Percentiles rank a stretch among this genome's conserved stretches.
Conservation (phyloP, 75 land plant genomes). For the Pinus tabuliformis region DNA sequence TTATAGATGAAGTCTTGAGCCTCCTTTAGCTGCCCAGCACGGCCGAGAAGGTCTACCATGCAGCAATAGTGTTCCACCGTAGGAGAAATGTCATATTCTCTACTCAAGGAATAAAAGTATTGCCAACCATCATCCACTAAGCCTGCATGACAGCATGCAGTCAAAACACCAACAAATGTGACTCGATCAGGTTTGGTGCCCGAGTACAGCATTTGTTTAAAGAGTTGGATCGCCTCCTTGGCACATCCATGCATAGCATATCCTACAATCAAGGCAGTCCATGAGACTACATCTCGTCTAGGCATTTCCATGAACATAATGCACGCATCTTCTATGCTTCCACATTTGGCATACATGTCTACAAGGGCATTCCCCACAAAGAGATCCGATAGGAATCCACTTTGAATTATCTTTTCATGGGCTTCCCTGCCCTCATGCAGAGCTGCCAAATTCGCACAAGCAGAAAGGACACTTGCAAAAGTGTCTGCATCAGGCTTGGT, state of each 20-base stretch:
- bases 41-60: conserved; percentile 14
- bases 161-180: neutral
- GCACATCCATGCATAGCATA: neutral
- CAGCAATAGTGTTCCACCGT: neutral
- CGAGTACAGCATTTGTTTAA: neutral
- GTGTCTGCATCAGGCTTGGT: conserved; percentile 16
- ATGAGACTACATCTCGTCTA: conserved; percentile 24
- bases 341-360: conserved; percentile 47
- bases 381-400: conserved; percentile 13
- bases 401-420: conserved; percentile 16
- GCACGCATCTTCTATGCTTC: conserved; percentile 18
- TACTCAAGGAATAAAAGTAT: conserved; percentile 2
- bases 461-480: conserved; percentile 23
- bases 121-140: neutral
- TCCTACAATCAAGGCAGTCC: conserved; percentile 31
- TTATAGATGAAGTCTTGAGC: neutral
- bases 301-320: conserved; percentile 20
- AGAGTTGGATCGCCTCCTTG: neutral
- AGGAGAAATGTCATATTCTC: neutral
- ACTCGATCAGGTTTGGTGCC: neutral
- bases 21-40: conserved; percentile 1
- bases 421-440: conserved; percentile 18
- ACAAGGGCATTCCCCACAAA: conserved; percentile 36
- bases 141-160: neutral
- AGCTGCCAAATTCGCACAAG: conserved; percentile 21